Evolutionary conservation across 2,329 filamentous ascomycete genomes (phyloP).

Genomic region (Gnomoniopsis smithogilvyi): DNA sequence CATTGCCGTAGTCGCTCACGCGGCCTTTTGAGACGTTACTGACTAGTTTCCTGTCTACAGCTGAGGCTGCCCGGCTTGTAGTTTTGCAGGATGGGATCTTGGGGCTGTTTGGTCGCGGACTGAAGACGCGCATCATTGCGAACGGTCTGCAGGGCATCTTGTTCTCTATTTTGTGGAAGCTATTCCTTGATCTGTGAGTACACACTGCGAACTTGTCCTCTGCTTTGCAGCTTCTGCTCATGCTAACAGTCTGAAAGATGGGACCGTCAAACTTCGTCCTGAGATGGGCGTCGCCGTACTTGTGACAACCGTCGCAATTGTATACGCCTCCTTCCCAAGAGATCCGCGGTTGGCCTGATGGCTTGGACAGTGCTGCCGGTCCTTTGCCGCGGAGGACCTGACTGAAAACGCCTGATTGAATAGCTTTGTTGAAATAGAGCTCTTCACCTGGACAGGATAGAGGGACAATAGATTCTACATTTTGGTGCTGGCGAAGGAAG

Average conservation of each 20-base stretch:
- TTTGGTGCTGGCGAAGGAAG: too few relatives aligned
- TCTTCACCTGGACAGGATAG: not conserved
- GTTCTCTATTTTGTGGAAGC: constrained; percentile 47
- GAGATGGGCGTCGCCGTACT: not conserved
- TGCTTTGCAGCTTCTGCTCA: not conserved
- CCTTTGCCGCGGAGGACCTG: not conserved
- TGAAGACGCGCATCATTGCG: constrained; percentile 44
- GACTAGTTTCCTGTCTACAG: constrained; percentile 22
- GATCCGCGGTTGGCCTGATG: not conserved
- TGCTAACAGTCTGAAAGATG: constrained; percentile 3
- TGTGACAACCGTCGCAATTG: not conserved
- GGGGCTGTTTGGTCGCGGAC: constrained; percentile 42
- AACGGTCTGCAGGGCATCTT: constrained; percentile 45
- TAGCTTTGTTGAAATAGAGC: not conserved
- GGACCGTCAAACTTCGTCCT: constrained; percentile 6
- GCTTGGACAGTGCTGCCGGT: not conserved
- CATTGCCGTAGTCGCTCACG: not conserved
- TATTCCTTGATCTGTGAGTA: constrained; percentile 45
- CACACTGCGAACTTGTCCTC: not conserved
- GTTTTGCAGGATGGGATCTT: constrained; percentile 37
- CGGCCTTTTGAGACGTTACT: not conserved
- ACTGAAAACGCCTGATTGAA: not conserved
- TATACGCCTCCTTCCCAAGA: not conserved
- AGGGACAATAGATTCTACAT: not conserved
- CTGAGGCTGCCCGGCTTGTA: constrained; percentile 38